A percentile compares a stretch with the other conserved stretches of the same genome.
These are phyloP conservation scores for Fusarium transvaalense DNA, from an alignment of 2,329 filamentous ascomycete species.

Conservation along the genomic window DNA sequence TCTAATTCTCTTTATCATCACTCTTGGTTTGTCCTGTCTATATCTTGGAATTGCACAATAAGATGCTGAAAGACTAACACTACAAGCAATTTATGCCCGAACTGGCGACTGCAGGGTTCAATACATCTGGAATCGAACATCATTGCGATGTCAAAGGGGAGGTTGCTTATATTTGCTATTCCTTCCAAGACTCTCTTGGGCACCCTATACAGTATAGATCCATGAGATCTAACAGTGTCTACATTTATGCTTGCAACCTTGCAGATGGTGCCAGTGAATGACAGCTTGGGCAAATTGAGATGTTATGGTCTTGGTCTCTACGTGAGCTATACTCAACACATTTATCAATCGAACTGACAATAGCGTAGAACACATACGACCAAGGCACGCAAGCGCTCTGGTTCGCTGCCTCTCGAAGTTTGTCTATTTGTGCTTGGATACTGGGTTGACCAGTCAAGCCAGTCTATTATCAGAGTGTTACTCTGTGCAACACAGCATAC, in stretches of 20 bases:
- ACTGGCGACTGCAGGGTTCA: slow-evolving; percentile 27
- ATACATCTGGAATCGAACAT: slow-evolving; percentile 32
- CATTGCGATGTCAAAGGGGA: slow-evolving; percentile 29
- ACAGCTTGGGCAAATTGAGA: no score
- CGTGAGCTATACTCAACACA: slow-evolving; percentile 8
- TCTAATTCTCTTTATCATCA: background rate
- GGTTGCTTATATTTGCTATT: slow-evolving; percentile 30
- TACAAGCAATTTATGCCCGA: slow-evolving; percentile 37
- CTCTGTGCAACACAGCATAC: slow-evolving; percentile 4
- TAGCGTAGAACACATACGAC: background rate
- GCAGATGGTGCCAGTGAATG: no score
- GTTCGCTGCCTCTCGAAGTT: background rate
- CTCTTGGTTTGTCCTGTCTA: background rate
- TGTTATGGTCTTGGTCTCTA: background rate
- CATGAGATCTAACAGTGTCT: no score
- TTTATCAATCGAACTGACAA: slow-evolving; percentile 5
- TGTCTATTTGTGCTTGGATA: background rate
- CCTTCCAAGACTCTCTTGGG: background rate
- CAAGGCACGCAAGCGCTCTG: slow-evolving; percentile 6
- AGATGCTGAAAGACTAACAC: slow-evolving; percentile 10
- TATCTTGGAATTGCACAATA: background rate
- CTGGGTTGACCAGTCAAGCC: slow-evolving; percentile 18
- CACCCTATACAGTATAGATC: no score
- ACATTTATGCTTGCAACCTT: background rate
- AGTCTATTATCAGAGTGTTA: slow-evolving; percentile 27